Base-by-base conservation (phyloP, 257 asterid species). In the Solanum medicagineum region DNA sequence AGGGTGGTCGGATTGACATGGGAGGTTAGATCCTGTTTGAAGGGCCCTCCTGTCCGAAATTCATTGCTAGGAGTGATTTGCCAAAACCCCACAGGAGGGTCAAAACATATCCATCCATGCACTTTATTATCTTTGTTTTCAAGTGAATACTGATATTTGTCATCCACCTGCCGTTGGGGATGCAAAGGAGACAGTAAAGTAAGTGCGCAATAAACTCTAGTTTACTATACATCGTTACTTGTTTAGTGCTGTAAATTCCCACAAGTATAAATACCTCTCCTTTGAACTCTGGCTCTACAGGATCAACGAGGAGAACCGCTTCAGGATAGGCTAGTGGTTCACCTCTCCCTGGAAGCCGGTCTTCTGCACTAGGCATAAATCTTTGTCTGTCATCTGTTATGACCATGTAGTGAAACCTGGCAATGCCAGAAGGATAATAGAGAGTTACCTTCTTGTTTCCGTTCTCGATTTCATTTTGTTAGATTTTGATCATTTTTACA, bases 21-120 rank as follows among this genome's bases (percentile, higher is more conserved):
- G n/a, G 91, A 89, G 68, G 89, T 85, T n/a, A 87, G 86, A 80
- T 89, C 90, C 62, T 89, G 91, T 79, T 89, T 89, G 80, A 87
- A 62, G 51, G 89, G 90, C 22, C 91, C 90, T 80, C 91, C 90
- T 5, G 88, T 83, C 16, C 91, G 84, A 68, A 87, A 89, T 82
- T 89, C 90, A 85, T 89, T 87, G 87, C 90, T 89, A n/a, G 91
- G 88, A 70, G 86, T 85, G 12, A 89, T 87, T 87, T 87, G 91
- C 91, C 88, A 89, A 85, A 89, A 89, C 2, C 90, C 91, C 45
- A 89, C 87, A 16, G 88, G 86, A 13, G 91, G 91, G 56, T 89
- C 90, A 24, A 85, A 69, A 53, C 87, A 87, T 55, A 89, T 85
- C 85, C 84, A 89, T 59, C 90, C 91, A 80, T 85, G 91, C 54